Conservation (phyloP, 2,329 filamentous ascomycete species). For the Coniochaeta sp. region DNA sequence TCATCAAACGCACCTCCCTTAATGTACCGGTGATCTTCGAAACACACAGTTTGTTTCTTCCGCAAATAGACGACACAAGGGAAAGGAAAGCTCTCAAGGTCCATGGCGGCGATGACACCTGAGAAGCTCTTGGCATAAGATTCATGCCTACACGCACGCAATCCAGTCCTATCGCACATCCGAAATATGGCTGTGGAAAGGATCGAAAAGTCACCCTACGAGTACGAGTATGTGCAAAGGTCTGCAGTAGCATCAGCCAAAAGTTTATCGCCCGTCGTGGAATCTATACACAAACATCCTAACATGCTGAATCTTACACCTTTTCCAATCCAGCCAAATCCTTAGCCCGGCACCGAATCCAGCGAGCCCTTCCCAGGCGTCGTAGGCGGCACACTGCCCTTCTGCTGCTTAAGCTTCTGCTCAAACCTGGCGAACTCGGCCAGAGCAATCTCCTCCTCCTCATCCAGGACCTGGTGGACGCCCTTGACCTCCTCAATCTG, state of each 20-base stretch:
- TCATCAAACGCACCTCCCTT: constrained; percentile 6
- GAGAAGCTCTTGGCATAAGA: too few species aligned
- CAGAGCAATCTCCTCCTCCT: constrained; percentile 83
- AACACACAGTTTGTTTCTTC: neutral
- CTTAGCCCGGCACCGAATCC: constrained; percentile 28
- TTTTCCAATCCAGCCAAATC: neutral
- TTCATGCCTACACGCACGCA: too few species aligned
- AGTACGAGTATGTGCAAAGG: too few species aligned
- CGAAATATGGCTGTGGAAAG: too few species aligned
- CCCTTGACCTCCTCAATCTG: constrained; percentile 94
- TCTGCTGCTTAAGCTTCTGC: constrained; percentile 62
- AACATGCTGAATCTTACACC: neutral
- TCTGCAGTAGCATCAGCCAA: too few species aligned
- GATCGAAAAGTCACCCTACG: too few species aligned
- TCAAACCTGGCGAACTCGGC: constrained; percentile 92
- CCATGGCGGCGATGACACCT: too few species aligned
- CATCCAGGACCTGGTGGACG: constrained; percentile 82
- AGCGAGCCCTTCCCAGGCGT: constrained; percentile 29
- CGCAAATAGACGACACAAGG: too few species aligned
- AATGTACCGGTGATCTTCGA: constrained; percentile 5
- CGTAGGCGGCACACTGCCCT: constrained; percentile 30
- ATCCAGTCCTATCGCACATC: too few species aligned
- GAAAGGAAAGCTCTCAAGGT: too few species aligned
- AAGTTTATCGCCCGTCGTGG: neutral
- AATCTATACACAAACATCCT: neutral